Percentiles rank a stretch among this genome's conserved stretches.
These are phyloP conservation scores for Phytophthora lateralis DNA, from an alignment of 352 stramenopile species.

Conservation along the genomic window DNA sequence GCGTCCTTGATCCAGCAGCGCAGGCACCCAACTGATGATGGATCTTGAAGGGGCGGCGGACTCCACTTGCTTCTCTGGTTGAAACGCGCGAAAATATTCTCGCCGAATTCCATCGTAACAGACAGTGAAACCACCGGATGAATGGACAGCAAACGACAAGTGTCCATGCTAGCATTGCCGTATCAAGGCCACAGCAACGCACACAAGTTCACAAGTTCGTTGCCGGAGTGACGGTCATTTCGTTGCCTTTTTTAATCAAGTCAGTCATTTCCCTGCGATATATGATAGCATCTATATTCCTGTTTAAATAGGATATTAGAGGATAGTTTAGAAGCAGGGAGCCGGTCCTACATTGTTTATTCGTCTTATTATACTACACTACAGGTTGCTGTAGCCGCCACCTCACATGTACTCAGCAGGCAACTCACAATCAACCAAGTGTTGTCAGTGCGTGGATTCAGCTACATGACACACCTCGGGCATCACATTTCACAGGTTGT, in stretches of 20 bases:
- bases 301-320: neutral
- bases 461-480: too few species aligned
- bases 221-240: constrained; percentile 13
- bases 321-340: neutral
- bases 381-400: too few species aligned
- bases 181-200: neutral
- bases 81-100: neutral
- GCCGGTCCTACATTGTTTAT: too few species aligned
- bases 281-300: neutral
- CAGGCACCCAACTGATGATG: neutral
- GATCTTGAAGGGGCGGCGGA: constrained; percentile 29
- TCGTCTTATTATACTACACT: too few species aligned
- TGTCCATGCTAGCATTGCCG: neutral
- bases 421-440: too few species aligned
- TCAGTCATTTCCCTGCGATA: neutral
- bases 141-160: constrained; percentile 1
- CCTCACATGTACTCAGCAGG: too few species aligned
- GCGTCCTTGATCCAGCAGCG: neutral
- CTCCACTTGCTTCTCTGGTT: neutral
- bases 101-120: constrained; percentile 7
- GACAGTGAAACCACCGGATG: neutral
- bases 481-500: neutral
- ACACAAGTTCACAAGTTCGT: neutral
- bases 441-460: too few species aligned
- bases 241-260: constrained; percentile 18